Conservation (phyloP, 2,329 filamentous ascomycete species). For the Xylariaceae sp. region DNA sequence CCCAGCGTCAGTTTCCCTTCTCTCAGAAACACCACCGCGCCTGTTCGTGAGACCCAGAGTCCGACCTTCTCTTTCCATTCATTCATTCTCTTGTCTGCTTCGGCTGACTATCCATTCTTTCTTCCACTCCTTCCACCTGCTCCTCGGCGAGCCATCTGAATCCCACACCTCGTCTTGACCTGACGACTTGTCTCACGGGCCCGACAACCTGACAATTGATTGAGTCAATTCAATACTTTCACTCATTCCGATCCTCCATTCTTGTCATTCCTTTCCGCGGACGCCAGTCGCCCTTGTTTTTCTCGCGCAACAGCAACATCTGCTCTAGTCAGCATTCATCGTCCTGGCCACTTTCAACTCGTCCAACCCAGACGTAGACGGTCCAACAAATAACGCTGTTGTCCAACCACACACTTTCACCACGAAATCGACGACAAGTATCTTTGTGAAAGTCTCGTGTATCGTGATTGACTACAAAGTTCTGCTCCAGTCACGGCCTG, state of each 20-base stretch:
- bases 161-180: constrained; percentile 5
- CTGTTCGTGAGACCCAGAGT: constrained; percentile 22
- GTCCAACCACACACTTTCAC: constrained; percentile 17
- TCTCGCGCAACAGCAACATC: constrained; percentile 6
- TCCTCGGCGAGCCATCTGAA: constrained; percentile 9
- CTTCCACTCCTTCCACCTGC: constrained; percentile 14
- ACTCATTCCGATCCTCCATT: constrained; percentile 17
- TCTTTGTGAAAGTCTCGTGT: constrained; percentile 8
- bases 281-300: constrained; percentile 25
- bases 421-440: constrained; percentile 7
- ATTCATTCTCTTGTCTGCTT: constrained; percentile 22
- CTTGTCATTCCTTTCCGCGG: constrained; percentile 21
- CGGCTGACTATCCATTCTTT: constrained; percentile 27
- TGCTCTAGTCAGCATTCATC: constrained; percentile 20
- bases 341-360: constrained; percentile 5
- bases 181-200: constrained; percentile 12
- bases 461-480: constrained; percentile 12
- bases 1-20: constrained; percentile 15
- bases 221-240: constrained; percentile 17
- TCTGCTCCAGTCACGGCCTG: neutral
- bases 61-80: constrained; percentile 25
- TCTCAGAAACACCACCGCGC: constrained; percentile 17
- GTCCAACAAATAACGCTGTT: constrained; percentile 16
- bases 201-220: constrained; percentile 18
- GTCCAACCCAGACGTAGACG: constrained; percentile 15